phyloP scores from a whole-genome alignment of 805 yeast species.

The Kuraishia molischiana region DNA sequence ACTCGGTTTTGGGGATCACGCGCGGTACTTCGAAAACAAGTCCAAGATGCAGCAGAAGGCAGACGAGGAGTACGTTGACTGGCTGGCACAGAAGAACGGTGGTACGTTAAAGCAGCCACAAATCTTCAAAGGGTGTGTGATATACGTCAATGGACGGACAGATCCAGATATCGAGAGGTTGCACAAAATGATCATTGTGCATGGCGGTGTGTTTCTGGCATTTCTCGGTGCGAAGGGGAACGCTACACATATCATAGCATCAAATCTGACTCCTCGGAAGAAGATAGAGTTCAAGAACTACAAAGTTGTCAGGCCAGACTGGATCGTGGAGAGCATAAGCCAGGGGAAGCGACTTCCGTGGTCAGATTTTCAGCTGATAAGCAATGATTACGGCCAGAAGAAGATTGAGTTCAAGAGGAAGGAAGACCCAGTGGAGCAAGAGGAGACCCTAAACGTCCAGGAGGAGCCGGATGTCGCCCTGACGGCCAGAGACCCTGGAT shows the following conservation, averaged over 20 bases:
- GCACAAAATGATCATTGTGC: constrained; percentile 56
- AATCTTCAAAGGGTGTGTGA: constrained; percentile 52
- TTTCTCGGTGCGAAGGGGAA: constrained; percentile 59
- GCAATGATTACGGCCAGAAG: constrained; percentile 45
- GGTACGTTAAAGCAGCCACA: constrained; percentile 15
- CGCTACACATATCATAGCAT: constrained; percentile 82
- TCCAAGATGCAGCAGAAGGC: constrained; percentile 49
- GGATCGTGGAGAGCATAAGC: constrained; percentile 65
- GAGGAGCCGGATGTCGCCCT: constrained; percentile 7
- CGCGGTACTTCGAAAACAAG: constrained; percentile 55
- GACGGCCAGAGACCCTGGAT: constrained; percentile 72
- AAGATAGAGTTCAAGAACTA: constrained; percentile 51
- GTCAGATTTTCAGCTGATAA: constrained; percentile 52
- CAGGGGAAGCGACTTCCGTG: constrained; percentile 46
- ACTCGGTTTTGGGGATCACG: constrained; percentile 56
- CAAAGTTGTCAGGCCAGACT: constrained; percentile 71
- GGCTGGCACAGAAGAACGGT: constrained; percentile 31
- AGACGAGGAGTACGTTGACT: constrained; percentile 38
- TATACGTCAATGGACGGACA: constrained; percentile 88
- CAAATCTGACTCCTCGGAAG: constrained; percentile 70
- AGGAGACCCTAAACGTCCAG: not conserved
- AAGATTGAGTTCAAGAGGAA: constrained; percentile 3
- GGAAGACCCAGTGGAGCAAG: constrained; percentile 2
- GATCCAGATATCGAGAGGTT: constrained; percentile 67
- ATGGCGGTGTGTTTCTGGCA: constrained; percentile 76